Conservation (phyloP, 108 stramenopile species). For the Chaetoceros muelleri region DNA sequence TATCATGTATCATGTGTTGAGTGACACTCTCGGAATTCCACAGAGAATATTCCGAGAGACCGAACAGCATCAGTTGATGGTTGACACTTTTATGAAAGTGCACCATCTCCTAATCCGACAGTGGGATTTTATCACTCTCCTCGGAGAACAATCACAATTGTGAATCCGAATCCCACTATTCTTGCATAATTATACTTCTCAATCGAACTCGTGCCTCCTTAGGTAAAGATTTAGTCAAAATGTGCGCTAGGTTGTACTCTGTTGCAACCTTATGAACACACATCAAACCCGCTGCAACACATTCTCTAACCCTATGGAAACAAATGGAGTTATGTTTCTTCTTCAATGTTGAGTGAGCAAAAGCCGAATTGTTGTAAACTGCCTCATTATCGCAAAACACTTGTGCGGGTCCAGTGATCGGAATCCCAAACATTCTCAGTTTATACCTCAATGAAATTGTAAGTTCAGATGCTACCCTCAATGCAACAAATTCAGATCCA, state of each 20-base stretch:
- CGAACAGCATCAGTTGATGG: too few species aligned
- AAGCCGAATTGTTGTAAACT: slow-evolving; percentile 11
- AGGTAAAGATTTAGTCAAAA: neutral
- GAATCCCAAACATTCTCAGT: slow-evolving; percentile 1
- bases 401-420: slow-evolving; percentile 1
- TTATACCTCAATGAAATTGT: neutral
- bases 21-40: too few species aligned
- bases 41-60: too few species aligned
- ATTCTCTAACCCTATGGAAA: slow-evolving; percentile 17
- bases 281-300: slow-evolving; percentile 7
- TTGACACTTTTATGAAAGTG: too few species aligned
- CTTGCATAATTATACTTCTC: too few species aligned
- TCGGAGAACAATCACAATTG: too few species aligned
- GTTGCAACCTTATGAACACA: neutral
- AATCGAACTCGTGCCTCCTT: too few species aligned
- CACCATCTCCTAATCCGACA: too few species aligned
- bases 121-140: too few species aligned
- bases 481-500: slow-evolving; percentile 16
- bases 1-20: too few species aligned
- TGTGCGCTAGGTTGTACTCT: neutral
- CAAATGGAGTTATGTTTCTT: slow-evolving; percentile 10
- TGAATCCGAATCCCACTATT: too few species aligned
- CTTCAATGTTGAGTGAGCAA: slow-evolving; percentile 12
- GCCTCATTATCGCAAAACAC: slow-evolving; percentile 18
- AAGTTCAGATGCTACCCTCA: neutral